phyloP scores from a whole-genome alignment of 495 filamentous ascomycete species.

The Podospora didyma region DNA sequence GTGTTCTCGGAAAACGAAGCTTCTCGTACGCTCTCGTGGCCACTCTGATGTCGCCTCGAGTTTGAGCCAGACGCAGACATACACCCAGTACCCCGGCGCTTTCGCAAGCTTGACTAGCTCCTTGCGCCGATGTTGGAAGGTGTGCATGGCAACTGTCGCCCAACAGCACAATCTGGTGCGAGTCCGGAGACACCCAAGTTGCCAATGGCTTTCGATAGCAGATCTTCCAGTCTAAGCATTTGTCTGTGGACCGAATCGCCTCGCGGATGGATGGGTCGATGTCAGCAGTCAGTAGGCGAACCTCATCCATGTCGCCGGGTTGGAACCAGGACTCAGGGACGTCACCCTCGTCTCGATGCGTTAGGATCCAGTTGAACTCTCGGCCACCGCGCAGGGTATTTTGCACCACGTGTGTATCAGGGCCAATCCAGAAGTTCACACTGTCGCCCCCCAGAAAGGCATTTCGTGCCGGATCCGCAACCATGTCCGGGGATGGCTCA shows the following conservation, averaged over 20 bases:
- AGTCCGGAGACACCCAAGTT: slow-evolving; percentile 41
- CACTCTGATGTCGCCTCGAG: slow-evolving; percentile 39
- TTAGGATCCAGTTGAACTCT: slow-evolving; percentile 52
- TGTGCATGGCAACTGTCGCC: slow-evolving; percentile 49
- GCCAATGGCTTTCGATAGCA: slow-evolving; percentile 47
- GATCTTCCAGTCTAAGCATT: slow-evolving; percentile 50
- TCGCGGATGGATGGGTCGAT: slow-evolving; percentile 42
- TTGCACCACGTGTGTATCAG: slow-evolving; percentile 46
- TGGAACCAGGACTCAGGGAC: slow-evolving; percentile 50
- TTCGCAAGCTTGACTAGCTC: slow-evolving; percentile 47
- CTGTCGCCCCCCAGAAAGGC: slow-evolving; percentile 46
- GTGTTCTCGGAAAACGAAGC: slow-evolving; percentile 42
- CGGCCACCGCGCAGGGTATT: slow-evolving; percentile 46
- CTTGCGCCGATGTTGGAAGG: slow-evolving; percentile 46
- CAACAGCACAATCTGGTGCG: slow-evolving; percentile 42
- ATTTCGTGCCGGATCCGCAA: slow-evolving; percentile 39
- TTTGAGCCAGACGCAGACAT: slow-evolving; percentile 37
- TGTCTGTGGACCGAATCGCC: slow-evolving; percentile 44
- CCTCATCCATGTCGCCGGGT: slow-evolving; percentile 46
- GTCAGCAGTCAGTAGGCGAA: slow-evolving; percentile 29
- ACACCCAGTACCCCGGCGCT: slow-evolving; percentile 44
- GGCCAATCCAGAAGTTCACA: slow-evolving; percentile 51
- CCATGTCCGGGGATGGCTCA: slow-evolving; percentile 33
- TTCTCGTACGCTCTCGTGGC: slow-evolving; percentile 52
- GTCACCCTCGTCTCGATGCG: slow-evolving; percentile 41